Evolutionary conservation across 2,329 filamentous ascomycete species (phyloP), one percentile per base, ranked within the genome.

Genomic region (Arthroderma sp.): DNA sequence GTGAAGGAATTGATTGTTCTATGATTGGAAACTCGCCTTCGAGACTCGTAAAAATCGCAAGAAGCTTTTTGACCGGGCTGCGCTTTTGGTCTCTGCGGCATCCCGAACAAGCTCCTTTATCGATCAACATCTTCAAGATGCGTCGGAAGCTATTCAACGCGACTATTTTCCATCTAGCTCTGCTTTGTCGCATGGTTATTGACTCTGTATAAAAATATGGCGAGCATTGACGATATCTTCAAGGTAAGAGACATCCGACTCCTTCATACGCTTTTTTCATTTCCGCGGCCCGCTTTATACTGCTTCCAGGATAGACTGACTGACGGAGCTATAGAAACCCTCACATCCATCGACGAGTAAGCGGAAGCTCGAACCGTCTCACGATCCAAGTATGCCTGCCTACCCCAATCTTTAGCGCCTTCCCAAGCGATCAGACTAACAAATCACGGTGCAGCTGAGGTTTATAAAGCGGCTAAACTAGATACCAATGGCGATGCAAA

Each of bases 151-250:
- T 31, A 6, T 15, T 40, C 38, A n/a, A 30, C 38, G 38, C 29
- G 33, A 40, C 11, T 30, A 30, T 9, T n/a, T 15, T 7, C 33
- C 30, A 33, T 34, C 11, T 22, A 22, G 15, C 15, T 22, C 15
- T 22, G 15, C 15, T 22, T 22, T 22, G 15, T 22, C 15, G 15
- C 15, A 22, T 22, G 15, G 15, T 22, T 22, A 22, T 22, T 22
- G 15, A 22, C 15, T 22, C 15, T 22, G 44, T 46, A 22, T 49
- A 53, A 52, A 50, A 55, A 44, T 36, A 80, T 78, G 75, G 70
- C 73, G 27, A 77, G 70, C 57, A 71, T 79, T 51, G 75, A 79
- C 57, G 75, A 80, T 38, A 69, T 80, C 10, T 80, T 80, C 65
- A 78, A 69, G 56, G 67, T 68, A 50, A 30, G 36, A 6, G 9